Base-by-base conservation (phyloP, 2,329 filamentous ascomycete species). In the Curvularia sp. region DNA sequence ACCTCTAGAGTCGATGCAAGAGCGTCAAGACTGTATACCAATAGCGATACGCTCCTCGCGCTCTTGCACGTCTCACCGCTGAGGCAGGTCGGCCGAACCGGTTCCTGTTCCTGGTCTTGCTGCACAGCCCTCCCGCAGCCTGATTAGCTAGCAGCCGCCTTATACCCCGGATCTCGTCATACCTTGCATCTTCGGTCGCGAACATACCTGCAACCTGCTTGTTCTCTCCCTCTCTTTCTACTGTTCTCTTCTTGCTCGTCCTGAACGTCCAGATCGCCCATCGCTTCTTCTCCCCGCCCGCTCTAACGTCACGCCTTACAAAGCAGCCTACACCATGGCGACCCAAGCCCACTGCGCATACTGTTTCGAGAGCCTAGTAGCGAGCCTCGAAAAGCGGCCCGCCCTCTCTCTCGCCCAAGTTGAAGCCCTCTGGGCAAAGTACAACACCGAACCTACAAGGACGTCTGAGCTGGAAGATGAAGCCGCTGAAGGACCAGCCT, bases 351-450 rank as follows among this genome's bases (percentile, higher is more conserved):
- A 98, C 79, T 97, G 93, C 78, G 87, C 94, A 72, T 93, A 89
- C 79, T 97, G 93, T 82, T 98, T 99, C 82, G 95, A 99, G 79
- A 84, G 84, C 39, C 87, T 99, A 36, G 84, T 87, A 49, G 89
- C 93, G 53, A 86, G 87, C 60, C 91, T 96, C 66, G 86, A 92
- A 66, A 81, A 84, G 63, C 88, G 89, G 61, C 82, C 88, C 57
- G 80, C 90, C 10, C 82, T 93, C 68, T 83, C 82, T 48, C 86
- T 98, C 23, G 76, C 81, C 42, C 83, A 89, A 63, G 84, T 97
- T 59, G 86, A 94, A 78, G 80, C 86, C 18, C 86, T 89, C 7
- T 96, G 86, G 84, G 80, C 82, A 47, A 77, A 81, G 63, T 83
- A 86, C 70, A 77, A 82, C 39, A 72, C 68, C 60, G 58, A 64